A percentile compares a stretch with the other conserved stretches of the same genome.
Conservation (phyloP, 2,329 filamentous ascomycete genomes). For the Aspergillus sp. region DNA sequence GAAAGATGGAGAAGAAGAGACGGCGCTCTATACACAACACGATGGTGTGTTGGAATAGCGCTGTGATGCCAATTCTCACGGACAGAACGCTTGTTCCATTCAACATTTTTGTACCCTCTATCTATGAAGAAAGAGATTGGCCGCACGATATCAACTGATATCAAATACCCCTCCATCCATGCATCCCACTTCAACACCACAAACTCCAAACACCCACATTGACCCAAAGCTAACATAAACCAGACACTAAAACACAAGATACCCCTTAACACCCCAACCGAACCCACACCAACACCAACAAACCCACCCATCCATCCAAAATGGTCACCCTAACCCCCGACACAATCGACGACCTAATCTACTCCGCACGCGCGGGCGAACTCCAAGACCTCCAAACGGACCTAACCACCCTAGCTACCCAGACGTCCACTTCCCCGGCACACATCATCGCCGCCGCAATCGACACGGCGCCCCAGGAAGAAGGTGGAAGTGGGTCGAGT, state of each 20-base stretch:
- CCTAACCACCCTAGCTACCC: slow-evolving; percentile 62
- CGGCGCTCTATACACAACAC: no score
- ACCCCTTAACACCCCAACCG: background rate
- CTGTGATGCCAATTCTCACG: no score
- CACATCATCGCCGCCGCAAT: slow-evolving; percentile 69
- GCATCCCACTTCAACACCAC: background rate
- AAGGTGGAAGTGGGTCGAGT: slow-evolving; percentile 51
- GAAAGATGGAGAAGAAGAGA: no score
- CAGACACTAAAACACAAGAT: background rate
- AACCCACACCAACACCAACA: background rate
- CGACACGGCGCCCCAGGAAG: slow-evolving; percentile 76
- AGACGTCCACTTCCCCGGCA: slow-evolving; percentile 61
- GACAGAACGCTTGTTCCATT: no score
- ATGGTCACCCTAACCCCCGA: slow-evolving; percentile 64
- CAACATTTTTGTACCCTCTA: no score
- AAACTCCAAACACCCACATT: background rate
- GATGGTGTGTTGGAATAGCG: no score
- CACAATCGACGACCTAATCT: slow-evolving; percentile 87
- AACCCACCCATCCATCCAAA: background rate
- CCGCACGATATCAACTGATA: background rate
- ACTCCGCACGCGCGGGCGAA: slow-evolving; percentile 79
- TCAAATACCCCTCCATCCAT: background rate
- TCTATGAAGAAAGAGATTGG: no score
- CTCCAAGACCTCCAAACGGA: slow-evolving; percentile 64
- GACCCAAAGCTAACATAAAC: background rate